Conservation (phyloP, 352 stramenopile genomes). For the Phytophthora crassamura region DNA sequence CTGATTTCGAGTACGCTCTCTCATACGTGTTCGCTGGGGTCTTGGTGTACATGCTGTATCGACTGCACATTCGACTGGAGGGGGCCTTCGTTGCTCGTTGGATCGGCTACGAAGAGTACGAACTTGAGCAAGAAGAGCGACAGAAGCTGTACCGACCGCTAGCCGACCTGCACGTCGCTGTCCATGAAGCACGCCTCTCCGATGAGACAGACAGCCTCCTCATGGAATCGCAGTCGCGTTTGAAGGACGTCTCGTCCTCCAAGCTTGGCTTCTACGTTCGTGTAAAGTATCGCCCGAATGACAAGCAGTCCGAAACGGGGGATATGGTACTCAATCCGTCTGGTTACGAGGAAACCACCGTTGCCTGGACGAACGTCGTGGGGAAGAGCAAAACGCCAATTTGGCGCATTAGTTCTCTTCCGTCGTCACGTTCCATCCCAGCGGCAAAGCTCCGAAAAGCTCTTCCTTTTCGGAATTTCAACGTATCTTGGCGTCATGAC, state of each 20-base stretch:
- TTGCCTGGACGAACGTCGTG: constrained; percentile 80
- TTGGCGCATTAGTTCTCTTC: constrained; percentile 53
- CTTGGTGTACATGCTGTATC: constrained; percentile 83
- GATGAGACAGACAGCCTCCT: constrained; percentile 61
- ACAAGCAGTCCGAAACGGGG: constrained; percentile 56
- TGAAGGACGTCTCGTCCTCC: constrained; percentile 67
- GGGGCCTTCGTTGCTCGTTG: constrained; percentile 69
- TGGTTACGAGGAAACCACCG: constrained; percentile 62
- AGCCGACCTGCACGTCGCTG: constrained; percentile 70
- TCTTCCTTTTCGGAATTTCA: constrained; percentile 80
- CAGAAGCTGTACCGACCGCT: constrained; percentile 79
- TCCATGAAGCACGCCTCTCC: constrained; percentile 75
- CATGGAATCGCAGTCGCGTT: constrained; percentile 58
- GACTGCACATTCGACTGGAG: constrained; percentile 71
- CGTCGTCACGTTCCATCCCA: constrained; percentile 27
- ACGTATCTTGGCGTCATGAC: constrained; percentile 80
- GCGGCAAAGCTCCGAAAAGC: constrained; percentile 65
- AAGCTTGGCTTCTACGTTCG: constrained; percentile 77
- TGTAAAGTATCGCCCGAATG: constrained; percentile 85
- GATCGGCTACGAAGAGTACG: constrained; percentile 85
- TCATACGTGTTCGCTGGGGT: constrained; percentile 70
- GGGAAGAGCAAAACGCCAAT: constrained; percentile 59
- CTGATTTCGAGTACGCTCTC: constrained; percentile 77
- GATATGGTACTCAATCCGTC: constrained; percentile 76
- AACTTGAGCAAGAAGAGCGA: constrained; percentile 72